Percentiles rank a stretch among this genome's conserved stretches.
phyloP scores from a whole-genome alignment of 768 basidiomycete genomes.

The Boletus tylopilopsis region DNA sequence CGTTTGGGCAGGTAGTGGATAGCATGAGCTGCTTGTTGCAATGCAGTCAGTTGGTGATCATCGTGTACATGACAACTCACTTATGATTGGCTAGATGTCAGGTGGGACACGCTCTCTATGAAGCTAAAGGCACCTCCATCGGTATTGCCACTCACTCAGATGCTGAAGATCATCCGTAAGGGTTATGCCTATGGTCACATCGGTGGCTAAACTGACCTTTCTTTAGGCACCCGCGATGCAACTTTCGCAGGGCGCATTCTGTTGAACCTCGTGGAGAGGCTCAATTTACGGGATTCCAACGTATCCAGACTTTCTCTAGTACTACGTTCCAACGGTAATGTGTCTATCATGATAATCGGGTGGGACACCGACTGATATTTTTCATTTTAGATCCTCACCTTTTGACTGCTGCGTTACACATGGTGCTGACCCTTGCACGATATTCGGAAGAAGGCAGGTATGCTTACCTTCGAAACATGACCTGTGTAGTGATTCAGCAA shows the following conservation, averaged over 20 bases:
- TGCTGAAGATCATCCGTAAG: too few species aligned
- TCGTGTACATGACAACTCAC: not conserved
- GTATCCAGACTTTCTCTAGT: constrained; percentile 11
- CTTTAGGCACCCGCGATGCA: too few species aligned
- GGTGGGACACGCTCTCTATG: not conserved
- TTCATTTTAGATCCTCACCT: constrained; percentile 4
- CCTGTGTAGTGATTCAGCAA: not conserved
- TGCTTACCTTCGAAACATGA: not conserved
- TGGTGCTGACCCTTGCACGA: constrained; percentile 14
- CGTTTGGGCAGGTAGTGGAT: constrained; percentile 24
- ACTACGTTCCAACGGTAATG: constrained; percentile 12
- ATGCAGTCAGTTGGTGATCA: constrained; percentile 10
- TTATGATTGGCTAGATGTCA: constrained; percentile 8
- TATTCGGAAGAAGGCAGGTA: constrained; percentile 13
- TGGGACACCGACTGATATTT: not conserved
- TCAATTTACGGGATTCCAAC: not conserved
- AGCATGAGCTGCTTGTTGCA: constrained; percentile 15
- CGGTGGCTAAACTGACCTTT: too few species aligned
- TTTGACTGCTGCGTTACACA: constrained; percentile 15
- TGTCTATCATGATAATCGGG: not conserved
- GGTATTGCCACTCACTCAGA: too few species aligned
- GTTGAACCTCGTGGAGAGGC: constrained; percentile 5
- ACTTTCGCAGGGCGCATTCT: too few species aligned
- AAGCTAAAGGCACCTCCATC: too few species aligned
- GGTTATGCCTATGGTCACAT: too few species aligned